Evolutionary conservation across 139 green algal species (phyloP), one percentile per base, ranked within the genome.

Genomic region (Coelastrella sp.): DNA sequence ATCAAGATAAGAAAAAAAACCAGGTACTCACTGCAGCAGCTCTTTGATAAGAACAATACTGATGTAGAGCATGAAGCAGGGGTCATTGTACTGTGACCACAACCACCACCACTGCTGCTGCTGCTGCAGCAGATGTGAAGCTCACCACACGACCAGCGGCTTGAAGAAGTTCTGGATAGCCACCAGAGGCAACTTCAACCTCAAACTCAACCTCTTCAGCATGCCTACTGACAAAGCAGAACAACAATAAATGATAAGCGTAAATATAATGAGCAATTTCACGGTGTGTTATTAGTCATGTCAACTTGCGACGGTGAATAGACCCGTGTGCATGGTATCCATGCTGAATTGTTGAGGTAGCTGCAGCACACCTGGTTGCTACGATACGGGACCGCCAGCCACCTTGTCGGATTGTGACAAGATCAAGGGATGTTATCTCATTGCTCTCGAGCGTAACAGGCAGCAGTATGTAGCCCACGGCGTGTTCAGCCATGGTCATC

Each of bases 131-230:
- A 63, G 41, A 5, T 23, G 15, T n/a, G n/a, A n/a, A n/a, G 19
- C 48, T 43, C 74, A 81, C 74, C 34, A 81, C 74, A 7, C 74
- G 74, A 6, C 74, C 74, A 21, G 35, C 50, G 23, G 74, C 74
- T 11, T 81, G 51, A 15, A 81, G 51, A 7, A 81, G n/a, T n/a
- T n/a, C n/a, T n/a, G n/a, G n/a, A n/a, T n/a, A 23, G n/a, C 51
- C 75, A 9, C 38, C 25, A 27, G 75, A 45, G 13, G 75, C 75
- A 43, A 23, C 63, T 9, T 27, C 63, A 15, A 41, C 11, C 19
- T 40, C 63, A 23, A 43, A 30, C 11, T 72, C 30, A 23, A 41
- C 17, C 5, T 32, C 11, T 72, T 40, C 30, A 17, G n/a, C n/a
- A n/a, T n/a, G n/a, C n/a, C n/a, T n/a, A n/a, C n/a, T n/a, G n/a